Evolutionary conservation across 441 rosid species (phyloP).

Genomic region (Breynia disticha): DNA sequence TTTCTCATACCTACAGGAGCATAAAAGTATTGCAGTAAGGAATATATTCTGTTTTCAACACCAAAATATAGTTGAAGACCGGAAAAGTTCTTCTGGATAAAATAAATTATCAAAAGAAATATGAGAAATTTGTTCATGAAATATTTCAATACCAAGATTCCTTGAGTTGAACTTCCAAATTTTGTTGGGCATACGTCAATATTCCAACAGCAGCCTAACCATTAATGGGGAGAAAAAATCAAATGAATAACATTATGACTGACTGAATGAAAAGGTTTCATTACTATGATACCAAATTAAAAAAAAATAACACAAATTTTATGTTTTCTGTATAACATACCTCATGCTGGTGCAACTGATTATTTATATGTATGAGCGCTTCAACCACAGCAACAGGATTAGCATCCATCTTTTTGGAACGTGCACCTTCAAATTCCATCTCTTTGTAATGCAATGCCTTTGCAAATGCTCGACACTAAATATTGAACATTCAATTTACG

Average conservation of each 20-base stretch:
- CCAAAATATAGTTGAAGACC: neutral
- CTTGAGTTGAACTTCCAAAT: constrained; percentile 85
- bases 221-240: constrained; percentile 13
- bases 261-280: neutral
- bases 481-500: constrained; percentile 6
- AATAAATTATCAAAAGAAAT: neutral
- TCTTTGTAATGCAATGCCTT: constrained; percentile 99
- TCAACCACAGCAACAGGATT: constrained; percentile 98
- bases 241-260: neutral
- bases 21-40: constrained; percentile 1
- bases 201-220: constrained; percentile 98
- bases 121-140: neutral
- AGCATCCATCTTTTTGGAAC: constrained; percentile 86
- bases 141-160: constrained; percentile 72
- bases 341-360: constrained; percentile 98
- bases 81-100: neutral
- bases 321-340: constrained; percentile 24
- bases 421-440: constrained; percentile 98
- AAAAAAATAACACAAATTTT: neutral
- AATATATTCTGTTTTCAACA: constrained; percentile 9
- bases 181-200: constrained; percentile 91
- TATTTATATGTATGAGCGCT: constrained; percentile 97
- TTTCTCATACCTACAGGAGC: constrained; percentile 84
- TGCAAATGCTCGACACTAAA: constrained; percentile 97
- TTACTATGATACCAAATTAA: neutral